Evolutionary conservation across 2,329 filamentous ascomycete species (phyloP).

Genomic region (Raffaelea arxii): DNA sequence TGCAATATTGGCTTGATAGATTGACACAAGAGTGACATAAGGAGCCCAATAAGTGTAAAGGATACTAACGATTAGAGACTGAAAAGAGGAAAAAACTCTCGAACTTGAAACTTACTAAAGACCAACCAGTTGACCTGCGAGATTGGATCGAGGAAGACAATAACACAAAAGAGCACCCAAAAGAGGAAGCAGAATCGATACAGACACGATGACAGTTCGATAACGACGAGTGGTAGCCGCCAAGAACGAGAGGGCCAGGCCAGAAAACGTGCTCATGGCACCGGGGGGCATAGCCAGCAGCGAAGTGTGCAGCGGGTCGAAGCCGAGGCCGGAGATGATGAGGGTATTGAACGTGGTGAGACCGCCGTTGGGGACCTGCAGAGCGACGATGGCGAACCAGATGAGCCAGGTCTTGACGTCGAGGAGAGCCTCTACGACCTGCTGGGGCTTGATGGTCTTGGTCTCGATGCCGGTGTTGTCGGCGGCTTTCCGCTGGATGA

Average conservation of each 20-base stretch:
- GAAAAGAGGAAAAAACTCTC: background rate
- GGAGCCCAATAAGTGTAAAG: constrained; percentile 15
- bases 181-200: constrained; percentile 22
- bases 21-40: constrained; percentile 14
- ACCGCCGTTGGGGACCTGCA: constrained; percentile 13
- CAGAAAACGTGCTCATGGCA: constrained; percentile 12
- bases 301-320: constrained; percentile 6
- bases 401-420: constrained; percentile 16
- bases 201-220: constrained; percentile 17
- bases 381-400: constrained; percentile 14
- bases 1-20: constrained; percentile 13
- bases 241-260: constrained; percentile 12
- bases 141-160: constrained; percentile 14
- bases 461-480: constrained; percentile 15
- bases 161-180: constrained; percentile 25
- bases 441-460: constrained; percentile 12
- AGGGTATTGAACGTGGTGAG: constrained; percentile 9
- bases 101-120: constrained; percentile 13
- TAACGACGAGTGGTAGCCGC: constrained; percentile 10
- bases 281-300: constrained; percentile 11
- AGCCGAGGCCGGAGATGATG: constrained; percentile 9
- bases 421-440: constrained; percentile 12
- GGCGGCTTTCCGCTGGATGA: constrained; percentile 14
- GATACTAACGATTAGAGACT: background rate
- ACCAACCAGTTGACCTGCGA: constrained; percentile 14